Evolutionary conservation across 2,329 filamentous ascomycete genomes (phyloP).

Genomic region (Fusarium acutatum): DNA sequence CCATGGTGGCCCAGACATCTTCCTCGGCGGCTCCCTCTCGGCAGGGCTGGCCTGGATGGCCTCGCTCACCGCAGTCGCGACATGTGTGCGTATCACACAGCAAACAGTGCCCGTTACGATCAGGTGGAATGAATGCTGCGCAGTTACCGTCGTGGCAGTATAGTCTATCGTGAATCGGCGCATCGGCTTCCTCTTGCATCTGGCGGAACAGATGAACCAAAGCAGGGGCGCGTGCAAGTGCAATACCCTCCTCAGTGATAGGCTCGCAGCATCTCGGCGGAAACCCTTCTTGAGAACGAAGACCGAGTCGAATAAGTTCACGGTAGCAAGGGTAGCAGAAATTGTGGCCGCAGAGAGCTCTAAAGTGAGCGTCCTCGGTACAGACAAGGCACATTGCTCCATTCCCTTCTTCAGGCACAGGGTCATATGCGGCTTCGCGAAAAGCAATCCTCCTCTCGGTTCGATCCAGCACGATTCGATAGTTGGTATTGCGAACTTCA

Average conservation of each 20-base stretch:
- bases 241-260: constrained; percentile 23
- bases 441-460: constrained; percentile 18
- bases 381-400: constrained; percentile 33
- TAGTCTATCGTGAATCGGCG: constrained; percentile 4
- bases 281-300: constrained; percentile 30
- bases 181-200: constrained; percentile 16
- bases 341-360: constrained; percentile 21
- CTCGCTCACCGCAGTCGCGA: not conserved
- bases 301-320: constrained; percentile 25
- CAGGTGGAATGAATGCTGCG: constrained; percentile 32
- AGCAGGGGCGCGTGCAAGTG: constrained; percentile 11
- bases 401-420: not conserved
- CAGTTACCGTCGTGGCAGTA: constrained; percentile 38
- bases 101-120: constrained; percentile 1
- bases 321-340: constrained; percentile 37
- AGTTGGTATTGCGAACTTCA: constrained; percentile 17
- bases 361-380: not conserved
- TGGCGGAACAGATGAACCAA: constrained; percentile 35
- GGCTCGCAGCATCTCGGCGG: constrained; percentile 36
- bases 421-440: not conserved
- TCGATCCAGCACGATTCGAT: constrained; percentile 18
- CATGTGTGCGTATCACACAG: constrained; percentile 27
- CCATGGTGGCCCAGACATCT: constrained; percentile 40
- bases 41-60: constrained; percentile 19
- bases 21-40: constrained; percentile 14